Conservation (phyloP, 1,139 yeast species). For the Petasospora fabianii region DNA sequence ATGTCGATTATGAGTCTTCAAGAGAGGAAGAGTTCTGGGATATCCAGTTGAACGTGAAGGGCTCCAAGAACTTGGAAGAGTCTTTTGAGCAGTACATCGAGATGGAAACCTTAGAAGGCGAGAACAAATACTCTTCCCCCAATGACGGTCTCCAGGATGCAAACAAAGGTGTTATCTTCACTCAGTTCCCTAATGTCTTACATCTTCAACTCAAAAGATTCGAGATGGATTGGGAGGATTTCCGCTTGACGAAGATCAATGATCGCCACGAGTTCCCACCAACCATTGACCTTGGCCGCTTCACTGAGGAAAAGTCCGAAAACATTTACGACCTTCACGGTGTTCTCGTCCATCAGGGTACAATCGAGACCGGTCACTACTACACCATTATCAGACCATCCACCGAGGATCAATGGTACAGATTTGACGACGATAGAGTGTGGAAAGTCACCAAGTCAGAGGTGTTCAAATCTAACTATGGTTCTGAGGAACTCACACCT, state of each 20-base stretch:
- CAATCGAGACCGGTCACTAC: conserved; percentile 93
- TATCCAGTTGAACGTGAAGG: conserved; percentile 89
- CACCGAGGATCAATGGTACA: conserved; percentile 70
- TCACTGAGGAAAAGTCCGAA: no score
- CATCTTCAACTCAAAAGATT: conserved; percentile 92
- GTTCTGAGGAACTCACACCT: conserved; percentile 63
- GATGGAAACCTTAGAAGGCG: conserved; percentile 87
- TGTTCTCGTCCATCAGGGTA: conserved; percentile 94
- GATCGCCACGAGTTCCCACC: conserved; percentile 92
- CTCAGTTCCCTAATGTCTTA: conserved; percentile 85
- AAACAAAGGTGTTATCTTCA: conserved; percentile 90
- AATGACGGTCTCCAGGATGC: conserved; percentile 95
- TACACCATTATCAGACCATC: conserved; percentile 90
- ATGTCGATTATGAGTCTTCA: conserved; percentile 93
- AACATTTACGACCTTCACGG: conserved; percentile 85
- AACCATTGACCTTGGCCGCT: conserved; percentile 71
- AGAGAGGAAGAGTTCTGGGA: conserved; percentile 97
- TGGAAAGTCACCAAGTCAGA: conserved; percentile 80
- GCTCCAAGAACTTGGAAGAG: conserved; percentile 64
- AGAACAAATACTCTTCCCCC: conserved; percentile 92
- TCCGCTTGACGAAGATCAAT: conserved; percentile 84
- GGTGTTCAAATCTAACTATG: conserved; percentile 90
- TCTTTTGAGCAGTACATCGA: conserved; percentile 87
- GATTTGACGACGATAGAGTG: conserved; percentile 94
- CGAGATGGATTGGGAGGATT: conserved; percentile 90